phyloP scores from a whole-genome alignment of 805 yeast genomes.

The Priceomyces fermenticarens region DNA sequence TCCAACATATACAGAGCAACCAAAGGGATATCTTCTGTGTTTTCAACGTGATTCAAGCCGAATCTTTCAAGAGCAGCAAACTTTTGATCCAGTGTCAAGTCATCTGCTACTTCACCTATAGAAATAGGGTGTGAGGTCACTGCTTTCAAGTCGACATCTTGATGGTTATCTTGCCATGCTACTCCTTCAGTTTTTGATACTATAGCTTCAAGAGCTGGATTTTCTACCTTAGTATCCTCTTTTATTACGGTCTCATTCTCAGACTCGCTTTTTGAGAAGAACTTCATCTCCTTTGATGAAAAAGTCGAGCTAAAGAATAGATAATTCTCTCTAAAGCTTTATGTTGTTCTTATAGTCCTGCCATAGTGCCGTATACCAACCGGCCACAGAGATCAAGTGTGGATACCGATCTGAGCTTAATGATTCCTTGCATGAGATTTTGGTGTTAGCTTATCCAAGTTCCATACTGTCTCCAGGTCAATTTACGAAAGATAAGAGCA shows the following conservation, averaged over 20 bases:
- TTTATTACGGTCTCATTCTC: neutral
- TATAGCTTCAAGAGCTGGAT: neutral
- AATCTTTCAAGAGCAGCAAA: neutral
- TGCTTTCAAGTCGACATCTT: constrained; percentile 4
- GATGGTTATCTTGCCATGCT: constrained; percentile 3
- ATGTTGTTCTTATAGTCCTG: no score
- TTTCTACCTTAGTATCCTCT: neutral
- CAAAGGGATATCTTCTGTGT: constrained; percentile 1
- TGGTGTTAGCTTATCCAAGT: no score
- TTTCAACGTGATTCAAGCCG: neutral
- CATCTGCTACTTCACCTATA: constrained; percentile 1
- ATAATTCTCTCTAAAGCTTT: neutral
- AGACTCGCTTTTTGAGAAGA: neutral
- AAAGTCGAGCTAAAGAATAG: neutral
- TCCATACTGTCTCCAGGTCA: no score
- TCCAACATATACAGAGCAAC: constrained; percentile 7
- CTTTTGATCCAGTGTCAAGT: neutral
- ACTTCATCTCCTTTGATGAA: neutral
- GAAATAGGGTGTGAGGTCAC: constrained; percentile 1
- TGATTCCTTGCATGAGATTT: no score
- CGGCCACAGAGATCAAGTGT: no score
- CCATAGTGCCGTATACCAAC: no score
- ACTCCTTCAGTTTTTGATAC: neutral
- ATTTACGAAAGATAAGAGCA: no score
- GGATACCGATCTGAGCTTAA: no score